A percentile compares a stretch with the other conserved stretches of the same genome.
Conservation (phyloP, 2,329 filamentous ascomycete genomes). For the Ceratocystis smalleyi region DNA sequence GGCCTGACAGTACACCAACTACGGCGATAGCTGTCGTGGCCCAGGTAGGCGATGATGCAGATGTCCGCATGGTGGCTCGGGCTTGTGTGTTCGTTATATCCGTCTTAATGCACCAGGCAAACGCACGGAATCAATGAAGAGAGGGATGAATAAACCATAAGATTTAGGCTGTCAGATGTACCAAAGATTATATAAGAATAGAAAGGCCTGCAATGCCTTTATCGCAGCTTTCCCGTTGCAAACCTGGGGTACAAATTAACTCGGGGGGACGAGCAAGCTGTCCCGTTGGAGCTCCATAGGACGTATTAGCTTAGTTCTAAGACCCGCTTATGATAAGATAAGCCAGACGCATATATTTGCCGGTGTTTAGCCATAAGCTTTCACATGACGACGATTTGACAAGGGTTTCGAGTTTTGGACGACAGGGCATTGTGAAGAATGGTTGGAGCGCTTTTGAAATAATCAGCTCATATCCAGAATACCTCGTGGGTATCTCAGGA, state of each 20-base stretch:
- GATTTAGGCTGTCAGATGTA: neutral
- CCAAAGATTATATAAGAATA: neutral
- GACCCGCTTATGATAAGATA: conserved; percentile 2
- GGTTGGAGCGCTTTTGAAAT: too few relatives aligned
- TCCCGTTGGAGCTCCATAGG: conserved; percentile 13
- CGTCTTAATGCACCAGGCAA: conserved; percentile 3
- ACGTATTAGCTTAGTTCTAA: neutral
- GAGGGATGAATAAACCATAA: conserved; percentile 4
- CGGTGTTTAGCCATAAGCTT: neutral
- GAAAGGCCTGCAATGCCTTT: neutral
- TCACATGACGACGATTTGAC: neutral
- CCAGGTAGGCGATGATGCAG: conserved; percentile 10
- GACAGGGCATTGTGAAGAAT: too few relatives aligned
- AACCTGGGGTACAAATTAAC: conserved; percentile 1
- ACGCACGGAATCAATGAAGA: neutral
- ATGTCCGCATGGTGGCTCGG: conserved; percentile 13
- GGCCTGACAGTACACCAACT: conserved; percentile 11
- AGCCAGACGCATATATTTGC: neutral
- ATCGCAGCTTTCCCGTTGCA: neutral
- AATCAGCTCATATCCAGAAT: too few relatives aligned
- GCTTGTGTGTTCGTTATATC: conserved; percentile 8
- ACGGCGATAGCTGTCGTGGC: conserved; percentile 12
- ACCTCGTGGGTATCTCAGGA: too few relatives aligned
- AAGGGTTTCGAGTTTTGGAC: neutral
- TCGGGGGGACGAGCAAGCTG: conserved; percentile 12